These are phyloP conservation scores for Calonectria henricotiae DNA, from an alignment of 2,329 filamentous ascomycete genomes.

Conservation along the genomic window DNA sequence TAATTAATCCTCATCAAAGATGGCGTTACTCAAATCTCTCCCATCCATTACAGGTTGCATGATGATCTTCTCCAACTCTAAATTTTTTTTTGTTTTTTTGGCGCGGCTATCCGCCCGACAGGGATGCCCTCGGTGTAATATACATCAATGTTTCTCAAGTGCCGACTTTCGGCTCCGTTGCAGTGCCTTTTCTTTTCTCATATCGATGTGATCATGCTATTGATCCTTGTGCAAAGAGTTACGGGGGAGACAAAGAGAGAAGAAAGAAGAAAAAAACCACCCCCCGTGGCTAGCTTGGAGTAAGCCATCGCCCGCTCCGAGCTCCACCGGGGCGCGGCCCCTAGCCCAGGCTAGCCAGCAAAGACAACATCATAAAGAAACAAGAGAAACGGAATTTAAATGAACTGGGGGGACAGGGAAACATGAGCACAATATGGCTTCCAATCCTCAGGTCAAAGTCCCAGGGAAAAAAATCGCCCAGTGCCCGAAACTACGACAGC, in stretches of 20 bases:
- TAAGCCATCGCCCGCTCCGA: constrained; percentile 32
- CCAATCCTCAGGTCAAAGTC: constrained; percentile 1
- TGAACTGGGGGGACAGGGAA: constrained; percentile 18
- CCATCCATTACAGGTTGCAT: constrained; percentile 10
- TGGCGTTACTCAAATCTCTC: constrained; percentile 5
- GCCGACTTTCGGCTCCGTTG: constrained; percentile 31
- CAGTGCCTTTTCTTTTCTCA: not conserved
- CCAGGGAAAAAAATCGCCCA: not conserved
- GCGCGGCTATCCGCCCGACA: constrained; percentile 10
- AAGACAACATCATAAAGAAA: constrained; percentile 27
- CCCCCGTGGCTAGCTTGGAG: constrained; percentile 32
- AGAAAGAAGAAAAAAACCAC: constrained; percentile 12
- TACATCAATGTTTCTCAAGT: constrained; percentile 15
- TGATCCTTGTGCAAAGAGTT: constrained; percentile 23
- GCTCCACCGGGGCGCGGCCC: constrained; percentile 35
- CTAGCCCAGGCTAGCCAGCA: constrained; percentile 27
- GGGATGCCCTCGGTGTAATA: constrained; percentile 28
- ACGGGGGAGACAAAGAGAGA: constrained; percentile 5
- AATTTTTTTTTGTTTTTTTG: not conserved
- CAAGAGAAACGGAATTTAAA: constrained; percentile 20
- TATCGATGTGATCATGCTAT: constrained; percentile 31
- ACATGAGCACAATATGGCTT: not conserved
- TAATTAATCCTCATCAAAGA: constrained; percentile 1
- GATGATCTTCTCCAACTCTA: constrained; percentile 19
- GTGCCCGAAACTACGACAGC: not conserved